A percentile compares a stretch with the other conserved stretches of the same genome.
Evolutionary conservation across 345 rosid species (phyloP).

Genomic region (Ceriops tagal): DNA sequence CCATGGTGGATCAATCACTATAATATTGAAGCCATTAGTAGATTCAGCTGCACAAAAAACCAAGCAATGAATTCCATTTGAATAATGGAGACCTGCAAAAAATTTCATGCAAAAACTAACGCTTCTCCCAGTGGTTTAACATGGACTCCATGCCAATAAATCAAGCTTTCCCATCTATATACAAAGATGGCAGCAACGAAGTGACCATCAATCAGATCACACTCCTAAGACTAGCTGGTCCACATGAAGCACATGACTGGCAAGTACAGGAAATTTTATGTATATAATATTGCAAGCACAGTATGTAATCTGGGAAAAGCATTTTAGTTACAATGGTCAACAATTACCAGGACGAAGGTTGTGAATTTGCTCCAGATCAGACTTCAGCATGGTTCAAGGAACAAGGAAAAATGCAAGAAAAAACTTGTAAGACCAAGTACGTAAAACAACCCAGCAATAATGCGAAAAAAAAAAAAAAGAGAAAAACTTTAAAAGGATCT

Average conservation of each 20-base stretch:
- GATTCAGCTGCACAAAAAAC: slow-evolving; percentile 47
- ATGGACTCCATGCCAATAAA: background rate
- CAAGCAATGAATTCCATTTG: slow-evolving; percentile 6
- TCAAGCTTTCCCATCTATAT: background rate
- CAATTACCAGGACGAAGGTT: slow-evolving; percentile 74
- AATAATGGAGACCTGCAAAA: background rate
- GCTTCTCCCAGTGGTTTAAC: background rate
- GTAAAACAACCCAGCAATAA: background rate
- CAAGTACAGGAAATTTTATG: background rate
- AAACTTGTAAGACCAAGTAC: slow-evolving; percentile 19
- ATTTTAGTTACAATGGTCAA: slow-evolving; percentile 2
- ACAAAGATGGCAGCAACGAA: background rate
- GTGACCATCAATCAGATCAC: background rate
- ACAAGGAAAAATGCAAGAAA: slow-evolving; percentile 14
- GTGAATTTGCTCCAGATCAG: slow-evolving; percentile 77
- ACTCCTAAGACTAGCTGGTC: background rate
- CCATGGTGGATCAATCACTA: slow-evolving; percentile 93
- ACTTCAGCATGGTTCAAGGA: slow-evolving; percentile 42
- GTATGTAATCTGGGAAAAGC: background rate
- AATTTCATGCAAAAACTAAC: slow-evolving; percentile 1
- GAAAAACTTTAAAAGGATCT: background rate
- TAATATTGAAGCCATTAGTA: slow-evolving; percentile 56
- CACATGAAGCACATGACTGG: background rate
- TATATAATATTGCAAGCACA: background rate
- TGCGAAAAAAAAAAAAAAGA: background rate